Conservation (phyloP, 164 flowering plant species). For the Stephania cephalantha region DNA sequence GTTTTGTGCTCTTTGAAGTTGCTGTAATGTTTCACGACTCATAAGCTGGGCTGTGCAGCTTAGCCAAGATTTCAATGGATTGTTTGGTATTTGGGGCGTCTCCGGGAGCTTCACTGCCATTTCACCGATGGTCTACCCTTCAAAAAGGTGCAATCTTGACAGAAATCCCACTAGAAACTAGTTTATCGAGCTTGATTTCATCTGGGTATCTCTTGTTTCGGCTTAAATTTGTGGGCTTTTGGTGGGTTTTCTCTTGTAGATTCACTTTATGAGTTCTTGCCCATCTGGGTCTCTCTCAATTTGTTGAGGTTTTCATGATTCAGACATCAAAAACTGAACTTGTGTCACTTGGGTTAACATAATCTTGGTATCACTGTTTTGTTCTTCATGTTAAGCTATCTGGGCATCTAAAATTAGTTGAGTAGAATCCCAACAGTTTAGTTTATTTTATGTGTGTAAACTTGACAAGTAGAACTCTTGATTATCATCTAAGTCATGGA, state of each 20-base stretch:
- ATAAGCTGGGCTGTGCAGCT: background rate
- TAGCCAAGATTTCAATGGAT: background rate
- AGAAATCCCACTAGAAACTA: background rate
- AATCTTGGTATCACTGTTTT: too few species aligned
- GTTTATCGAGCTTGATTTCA: background rate
- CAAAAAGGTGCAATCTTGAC: slow-evolving; percentile 2
- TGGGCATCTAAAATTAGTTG: too few species aligned
- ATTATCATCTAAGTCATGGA: too few species aligned
- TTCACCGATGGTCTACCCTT: background rate
- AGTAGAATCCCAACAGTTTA: too few species aligned
- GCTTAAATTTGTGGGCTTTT: background rate
- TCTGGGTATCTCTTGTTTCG: slow-evolving; percentile 3
- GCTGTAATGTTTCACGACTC: background rate
- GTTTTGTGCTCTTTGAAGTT: too few species aligned
- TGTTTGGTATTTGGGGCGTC: slow-evolving; percentile 9
- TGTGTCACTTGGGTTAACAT: too few species aligned
- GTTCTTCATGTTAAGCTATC: too few species aligned
- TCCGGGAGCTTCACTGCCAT: slow-evolving; percentile 7
- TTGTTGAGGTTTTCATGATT: background rate
- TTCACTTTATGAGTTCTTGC: background rate
- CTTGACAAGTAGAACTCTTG: too few species aligned
- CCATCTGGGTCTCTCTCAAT: background rate
- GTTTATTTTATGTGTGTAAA: too few species aligned
- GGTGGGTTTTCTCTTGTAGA: background rate
- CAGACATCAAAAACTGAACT: background rate